Base-by-base conservation (phyloP, 768 basidiomycete species). In the Mycena alexandri region DNA sequence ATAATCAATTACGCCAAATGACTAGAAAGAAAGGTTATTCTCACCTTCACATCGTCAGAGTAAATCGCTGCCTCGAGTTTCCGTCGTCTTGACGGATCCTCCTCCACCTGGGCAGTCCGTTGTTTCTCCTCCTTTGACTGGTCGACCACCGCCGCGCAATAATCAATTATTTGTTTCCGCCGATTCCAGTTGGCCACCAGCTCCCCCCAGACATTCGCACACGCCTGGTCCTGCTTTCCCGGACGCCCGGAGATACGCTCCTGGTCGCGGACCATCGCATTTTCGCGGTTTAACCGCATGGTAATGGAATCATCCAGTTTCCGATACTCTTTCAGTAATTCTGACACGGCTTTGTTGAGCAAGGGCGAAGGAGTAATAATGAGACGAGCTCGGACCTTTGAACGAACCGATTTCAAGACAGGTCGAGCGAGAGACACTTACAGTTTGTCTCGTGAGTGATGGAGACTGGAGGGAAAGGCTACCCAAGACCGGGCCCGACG, bases 321-420 rank as follows among this genome's bases (percentile, higher is more conserved):
- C 73, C 93, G 85, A 77, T 94, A 95, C 78, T 95, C 93, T 74
- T 84, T 89, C 77, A 95, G 82, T 73, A 95, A 87, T 67, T 93
- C 94, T 95, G 75, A 63, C 56, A 4, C 38, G 38, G 38, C 38
- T 73, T 90, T 90, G 88, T 86, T 94, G 89, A 89, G 34, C 94
- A 34, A 25, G 5, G 3, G 12, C 24, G 10, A 10, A 21, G 19
- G 22, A 38, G 17, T 9, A 5, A n/a, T 33, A 44, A 38, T 7
- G 14, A 25, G 17, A 33, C 14, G 54, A 13, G 19, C 25, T 33
- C 56, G 19, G 19, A 68, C 67, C 67, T 63, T 63, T 63, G 56
- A 68, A 68, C 12, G 67, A 63, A 41, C 61, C 22, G 9, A 68
- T 53, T 0, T 68, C 67, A 36, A 41, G 84, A 71, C 93, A 95